These are phyloP conservation scores for Russula compacta DNA, from an alignment of 768 basidiomycete species.

Conservation along the genomic window DNA sequence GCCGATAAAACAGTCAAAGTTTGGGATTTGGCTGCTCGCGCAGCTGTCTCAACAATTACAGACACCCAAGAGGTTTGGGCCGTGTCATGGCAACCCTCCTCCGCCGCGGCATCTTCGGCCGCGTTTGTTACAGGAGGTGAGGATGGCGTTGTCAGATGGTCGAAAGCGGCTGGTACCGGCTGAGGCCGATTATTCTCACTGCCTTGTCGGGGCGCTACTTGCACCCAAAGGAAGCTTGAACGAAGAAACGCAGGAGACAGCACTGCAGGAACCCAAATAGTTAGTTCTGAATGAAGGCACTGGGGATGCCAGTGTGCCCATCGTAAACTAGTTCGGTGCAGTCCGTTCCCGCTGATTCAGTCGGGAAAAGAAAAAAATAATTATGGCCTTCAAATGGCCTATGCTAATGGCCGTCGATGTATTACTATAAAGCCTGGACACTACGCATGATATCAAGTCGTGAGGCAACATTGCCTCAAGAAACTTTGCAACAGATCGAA, in stretches of 20 bases:
- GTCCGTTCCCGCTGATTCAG: background rate
- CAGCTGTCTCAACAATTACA: constrained; percentile 67
- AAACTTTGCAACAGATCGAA: background rate
- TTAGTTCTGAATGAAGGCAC: background rate
- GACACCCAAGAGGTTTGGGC: constrained; percentile 80
- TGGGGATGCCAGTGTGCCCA: background rate
- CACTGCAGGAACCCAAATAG: background rate
- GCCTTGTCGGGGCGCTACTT: background rate
- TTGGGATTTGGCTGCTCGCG: constrained; percentile 73
- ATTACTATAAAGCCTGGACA: background rate
- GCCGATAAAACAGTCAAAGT: constrained; percentile 81
- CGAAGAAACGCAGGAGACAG: background rate
- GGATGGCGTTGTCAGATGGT: constrained; percentile 68
- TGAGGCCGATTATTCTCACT: constrained; percentile 9
- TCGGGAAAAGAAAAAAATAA: too few relatives aligned
- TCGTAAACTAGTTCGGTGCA: background rate
- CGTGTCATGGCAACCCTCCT: constrained; percentile 68
- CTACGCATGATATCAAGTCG: background rate
- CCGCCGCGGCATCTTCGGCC: constrained; percentile 45
- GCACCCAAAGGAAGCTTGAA: background rate
- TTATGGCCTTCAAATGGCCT: background rate
- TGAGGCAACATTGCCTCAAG: background rate
- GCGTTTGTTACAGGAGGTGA: constrained; percentile 70
- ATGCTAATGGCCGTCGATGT: too few relatives aligned
- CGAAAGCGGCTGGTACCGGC: constrained; percentile 57